Percentiles rank a stretch among this genome's conserved stretches.
Evolutionary conservation across 805 yeast genomes (phyloP).

Genomic region (Saturnispora besseyi): DNA sequence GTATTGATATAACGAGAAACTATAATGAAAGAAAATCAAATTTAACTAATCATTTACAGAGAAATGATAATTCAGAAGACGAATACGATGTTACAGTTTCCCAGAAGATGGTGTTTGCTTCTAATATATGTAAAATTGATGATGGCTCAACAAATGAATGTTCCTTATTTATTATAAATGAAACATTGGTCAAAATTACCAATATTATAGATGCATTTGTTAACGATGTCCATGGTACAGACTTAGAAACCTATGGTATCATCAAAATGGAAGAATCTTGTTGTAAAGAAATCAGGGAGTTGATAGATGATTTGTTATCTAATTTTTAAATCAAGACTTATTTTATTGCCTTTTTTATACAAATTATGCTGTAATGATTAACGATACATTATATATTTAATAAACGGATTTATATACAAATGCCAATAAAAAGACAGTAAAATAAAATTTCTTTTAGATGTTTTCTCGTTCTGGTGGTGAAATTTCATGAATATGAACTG

Average conservation of each 20-base stretch:
- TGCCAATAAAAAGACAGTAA: not conserved
- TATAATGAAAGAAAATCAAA: slow-evolving; percentile 5
- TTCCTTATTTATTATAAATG: not conserved
- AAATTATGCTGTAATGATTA: not conserved
- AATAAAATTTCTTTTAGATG: not conserved
- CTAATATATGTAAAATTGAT: not conserved
- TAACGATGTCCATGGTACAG: not conserved
- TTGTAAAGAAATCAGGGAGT: slow-evolving; percentile 14
- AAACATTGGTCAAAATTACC: slow-evolving; percentile 2
- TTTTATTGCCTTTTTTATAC: not conserved
- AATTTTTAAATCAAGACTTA: not conserved
- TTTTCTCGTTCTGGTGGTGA: slow-evolving; percentile 27
- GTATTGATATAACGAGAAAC: not conserved
- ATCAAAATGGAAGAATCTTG: slow-evolving; percentile 11
- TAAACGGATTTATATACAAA: not conserved
- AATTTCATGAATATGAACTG: slow-evolving; percentile 59
- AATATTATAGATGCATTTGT: not conserved
- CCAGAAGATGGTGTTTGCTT: slow-evolving; percentile 8
- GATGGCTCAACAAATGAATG: slow-evolving; percentile 1
- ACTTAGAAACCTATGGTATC: slow-evolving; percentile 5
- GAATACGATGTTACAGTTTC: slow-evolving; percentile 3
- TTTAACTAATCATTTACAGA: slow-evolving; percentile 2
- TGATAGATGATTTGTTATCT: slow-evolving; percentile 3
- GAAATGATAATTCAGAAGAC: not conserved
- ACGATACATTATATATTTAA: too few relatives aligned